Conservation (phyloP, 352 stramenopile genomes). For the Globisporangium nagaii region DNA sequence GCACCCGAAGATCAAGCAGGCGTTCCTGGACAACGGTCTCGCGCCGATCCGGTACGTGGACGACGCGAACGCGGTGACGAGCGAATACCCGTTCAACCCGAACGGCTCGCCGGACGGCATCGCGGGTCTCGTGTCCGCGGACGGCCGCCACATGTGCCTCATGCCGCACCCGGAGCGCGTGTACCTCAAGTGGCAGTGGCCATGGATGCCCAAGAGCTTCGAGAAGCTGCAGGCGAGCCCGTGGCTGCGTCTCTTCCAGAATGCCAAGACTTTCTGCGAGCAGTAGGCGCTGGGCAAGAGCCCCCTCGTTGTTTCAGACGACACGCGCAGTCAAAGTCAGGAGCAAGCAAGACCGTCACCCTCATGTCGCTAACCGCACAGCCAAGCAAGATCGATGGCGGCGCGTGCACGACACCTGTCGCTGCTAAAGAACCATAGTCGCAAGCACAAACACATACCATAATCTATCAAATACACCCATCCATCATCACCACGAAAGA, state of each 20-base stretch:
- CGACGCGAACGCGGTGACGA: constrained; percentile 91
- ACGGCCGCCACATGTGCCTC: constrained; percentile 97
- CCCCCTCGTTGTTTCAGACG: too few species aligned
- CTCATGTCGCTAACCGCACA: too few species aligned
- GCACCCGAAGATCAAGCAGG: constrained; percentile 85
- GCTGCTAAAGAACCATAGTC: not conserved
- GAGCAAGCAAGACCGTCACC: too few species aligned
- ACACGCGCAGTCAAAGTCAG: too few species aligned
- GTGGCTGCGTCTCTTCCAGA: constrained; percentile 98
- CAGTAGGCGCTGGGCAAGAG: constrained; percentile 24
- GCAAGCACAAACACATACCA: not conserved
- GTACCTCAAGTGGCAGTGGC: constrained; percentile 98
- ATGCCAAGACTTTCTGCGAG: constrained; percentile 96
- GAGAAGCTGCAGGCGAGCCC: constrained; percentile 80
- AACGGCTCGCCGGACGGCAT: constrained; percentile 98
- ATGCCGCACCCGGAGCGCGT: constrained; percentile 99
- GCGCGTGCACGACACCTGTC: too few species aligned
- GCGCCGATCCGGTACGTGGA: constrained; percentile 97
- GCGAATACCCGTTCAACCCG: constrained; percentile 99
- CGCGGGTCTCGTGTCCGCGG: constrained; percentile 94
- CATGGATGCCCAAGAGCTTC: constrained; percentile 89
- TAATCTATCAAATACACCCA: not conserved
- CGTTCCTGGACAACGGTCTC: constrained; percentile 88
- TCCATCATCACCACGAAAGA: too few species aligned
- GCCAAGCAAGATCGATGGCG: too few species aligned